Conservation (phyloP, 306 rosid genomes). For the Senna tora region DNA sequence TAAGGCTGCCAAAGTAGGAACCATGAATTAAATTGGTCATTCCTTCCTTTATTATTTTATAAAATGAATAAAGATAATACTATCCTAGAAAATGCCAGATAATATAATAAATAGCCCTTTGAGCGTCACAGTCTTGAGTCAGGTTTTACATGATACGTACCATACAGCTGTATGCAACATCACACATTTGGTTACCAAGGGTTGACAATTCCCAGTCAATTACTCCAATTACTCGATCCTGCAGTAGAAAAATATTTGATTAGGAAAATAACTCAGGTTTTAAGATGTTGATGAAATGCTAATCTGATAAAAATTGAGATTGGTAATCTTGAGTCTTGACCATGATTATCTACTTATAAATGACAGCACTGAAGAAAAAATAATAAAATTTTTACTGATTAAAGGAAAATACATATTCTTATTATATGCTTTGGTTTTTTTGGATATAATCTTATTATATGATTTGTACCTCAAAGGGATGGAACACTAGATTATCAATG, state of each 20-base stretch:
- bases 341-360: constrained; percentile 14
- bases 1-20: constrained; percentile 61
- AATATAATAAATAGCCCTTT: constrained; percentile 20
- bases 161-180: constrained; percentile 81
- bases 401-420: constrained; percentile 28
- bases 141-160: constrained; percentile 49
- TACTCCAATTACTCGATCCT: constrained; percentile 94
- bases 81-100: constrained; percentile 18
- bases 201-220: constrained; percentile 99
- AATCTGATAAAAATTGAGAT: neutral
- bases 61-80: constrained; percentile 21
- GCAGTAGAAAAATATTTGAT: constrained; percentile 47
- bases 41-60: neutral
- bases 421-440: no score
- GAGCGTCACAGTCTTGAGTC: constrained; percentile 11
- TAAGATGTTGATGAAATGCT: constrained; percentile 24
- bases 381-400: constrained; percentile 6
- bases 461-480: constrained; percentile 77
- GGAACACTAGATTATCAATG: constrained; percentile 88
- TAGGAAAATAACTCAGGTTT: constrained; percentile 36
- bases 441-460: constrained; percentile 10
- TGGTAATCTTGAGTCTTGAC: constrained; percentile 23
- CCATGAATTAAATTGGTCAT: constrained; percentile 14
- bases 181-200: constrained; percentile 97
- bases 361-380: constrained; percentile 24